Evolutionary conservation across 495 filamentous ascomycete species (phyloP), one percentile per base, ranked within the genome.

Genomic region (Lophiotrema nucula): DNA sequence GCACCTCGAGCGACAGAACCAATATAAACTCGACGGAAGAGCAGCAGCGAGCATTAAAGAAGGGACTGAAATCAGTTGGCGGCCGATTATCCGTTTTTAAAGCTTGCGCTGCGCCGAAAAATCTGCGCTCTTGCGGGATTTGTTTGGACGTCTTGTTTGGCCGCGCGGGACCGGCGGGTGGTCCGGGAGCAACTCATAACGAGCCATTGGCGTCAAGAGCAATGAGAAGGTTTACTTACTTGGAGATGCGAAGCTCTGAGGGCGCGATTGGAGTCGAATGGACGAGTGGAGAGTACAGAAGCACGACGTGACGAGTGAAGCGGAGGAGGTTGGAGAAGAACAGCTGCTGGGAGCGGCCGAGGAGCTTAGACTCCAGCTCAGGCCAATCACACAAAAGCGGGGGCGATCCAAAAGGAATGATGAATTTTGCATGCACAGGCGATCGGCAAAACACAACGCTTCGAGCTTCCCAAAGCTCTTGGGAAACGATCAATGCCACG

Each of bases 121-220:
- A 41, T 59, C 35, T 60, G 43, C 55, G 43, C 19, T 21, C 8
- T 15, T 47, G 53, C 33, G 37, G 53, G 55, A 46, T 50, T 60
- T 56, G 56, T 56, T 53, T 56, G 24, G 19, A 10, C 8, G 19
- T 43, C 47, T 46, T 41, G 46, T 52, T 52, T 65, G 45, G 56
- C 35, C 33, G 61, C 52, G 25, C 48, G 55, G 61, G 35, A 37
- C 50, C 24, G 56, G 45, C 62, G 56, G 62, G 28, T 27, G 4
- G 3, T 4, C 47, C 50, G 56, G 51, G 15, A 23, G 23, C 28
- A 1, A 28, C 50, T 45, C 42, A 4, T 1, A 53, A 15, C 43
- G 23, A 22, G 47, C 61, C 52, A 65, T 50, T 56, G 49, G 25
- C 13, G 25, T 2, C n/a, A 3, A 18, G 19, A 1, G 21, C 2